Evolutionary conservation across 2,329 filamentous ascomycete genomes (phyloP).

Genomic region (Cladophialophora exuberans): DNA sequence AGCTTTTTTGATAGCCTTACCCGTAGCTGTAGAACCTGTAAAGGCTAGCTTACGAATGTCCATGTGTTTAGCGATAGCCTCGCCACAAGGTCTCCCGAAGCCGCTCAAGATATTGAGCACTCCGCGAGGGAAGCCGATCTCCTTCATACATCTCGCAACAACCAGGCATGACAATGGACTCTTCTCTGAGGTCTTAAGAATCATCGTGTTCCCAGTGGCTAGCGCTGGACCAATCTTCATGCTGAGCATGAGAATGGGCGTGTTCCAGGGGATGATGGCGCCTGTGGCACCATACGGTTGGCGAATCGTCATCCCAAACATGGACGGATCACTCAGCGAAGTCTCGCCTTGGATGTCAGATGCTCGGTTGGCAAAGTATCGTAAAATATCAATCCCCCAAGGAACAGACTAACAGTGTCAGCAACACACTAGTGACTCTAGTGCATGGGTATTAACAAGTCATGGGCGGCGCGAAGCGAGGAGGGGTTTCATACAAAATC

Average conservation of each 20-base stretch:
- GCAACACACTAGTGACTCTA: no score
- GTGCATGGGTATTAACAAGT: no score
- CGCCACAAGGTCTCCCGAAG: slow-evolving; percentile 35
- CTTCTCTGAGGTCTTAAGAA: slow-evolving; percentile 62
- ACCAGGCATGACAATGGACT: slow-evolving; percentile 61
- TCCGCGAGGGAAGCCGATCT: slow-evolving; percentile 45
- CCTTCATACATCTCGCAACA: slow-evolving; percentile 64
- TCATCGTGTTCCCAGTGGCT: slow-evolving; percentile 59
- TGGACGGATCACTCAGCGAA: slow-evolving; percentile 71
- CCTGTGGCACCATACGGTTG: slow-evolving; percentile 78
- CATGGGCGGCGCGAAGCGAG: neutral
- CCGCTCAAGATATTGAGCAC: slow-evolving; percentile 41
- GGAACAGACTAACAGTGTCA: no score
- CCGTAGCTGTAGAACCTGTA: slow-evolving; percentile 42
- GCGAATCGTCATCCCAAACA: slow-evolving; percentile 75
- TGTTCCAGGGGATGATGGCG: slow-evolving; percentile 78
- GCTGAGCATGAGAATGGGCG: slow-evolving; percentile 38
- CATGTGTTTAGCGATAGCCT: slow-evolving; percentile 37
- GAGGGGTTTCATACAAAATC: neutral
- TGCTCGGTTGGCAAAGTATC: slow-evolving; percentile 83
- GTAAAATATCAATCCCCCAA: no score
- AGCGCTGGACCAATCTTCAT: slow-evolving; percentile 61
- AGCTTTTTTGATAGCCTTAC: slow-evolving; percentile 42
- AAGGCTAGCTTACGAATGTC: slow-evolving; percentile 46
- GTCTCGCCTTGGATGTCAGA: slow-evolving; percentile 86